Percentiles rank a stretch among this genome's conserved stretches.
These are phyloP conservation scores for Bullera alba DNA, from an alignment of 768 basidiomycete species.

Conservation along the genomic window DNA sequence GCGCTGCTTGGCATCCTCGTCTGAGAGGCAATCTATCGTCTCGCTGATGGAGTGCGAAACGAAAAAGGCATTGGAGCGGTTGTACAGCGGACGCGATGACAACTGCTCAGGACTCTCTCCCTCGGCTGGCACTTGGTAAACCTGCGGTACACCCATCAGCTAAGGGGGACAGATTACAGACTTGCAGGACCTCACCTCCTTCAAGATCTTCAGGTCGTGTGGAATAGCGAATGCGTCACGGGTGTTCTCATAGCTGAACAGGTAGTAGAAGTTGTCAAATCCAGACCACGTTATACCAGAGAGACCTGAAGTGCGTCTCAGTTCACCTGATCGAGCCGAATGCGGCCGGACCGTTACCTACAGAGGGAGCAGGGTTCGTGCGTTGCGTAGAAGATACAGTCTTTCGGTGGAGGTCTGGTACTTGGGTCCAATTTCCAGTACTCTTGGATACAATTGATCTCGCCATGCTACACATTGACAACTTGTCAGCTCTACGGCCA, in stretches of 20 bases:
- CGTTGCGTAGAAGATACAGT: slow-evolving; percentile 35
- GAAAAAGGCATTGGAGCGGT: slow-evolving; percentile 29
- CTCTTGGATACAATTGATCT: slow-evolving; percentile 31
- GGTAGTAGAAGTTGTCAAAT: slow-evolving; percentile 26
- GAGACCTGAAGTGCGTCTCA: slow-evolving; percentile 14
- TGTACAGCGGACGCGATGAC: slow-evolving; percentile 26
- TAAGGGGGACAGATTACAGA: slow-evolving; percentile 7
- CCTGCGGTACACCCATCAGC: no score
- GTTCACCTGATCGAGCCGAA: background rate
- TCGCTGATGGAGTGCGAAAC: slow-evolving; percentile 12
- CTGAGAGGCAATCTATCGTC: slow-evolving; percentile 9
- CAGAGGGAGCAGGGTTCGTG: slow-evolving; percentile 40
- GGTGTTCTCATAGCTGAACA: slow-evolving; percentile 37
- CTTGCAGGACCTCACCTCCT: slow-evolving; percentile 10
- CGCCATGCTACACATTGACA: slow-evolving; percentile 23
- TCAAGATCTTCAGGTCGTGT: slow-evolving; percentile 26
- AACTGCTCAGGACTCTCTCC: slow-evolving; percentile 11
- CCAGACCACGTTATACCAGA: slow-evolving; percentile 36
- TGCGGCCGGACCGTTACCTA: slow-evolving; percentile 6
- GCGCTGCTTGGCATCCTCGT: slow-evolving; percentile 4
- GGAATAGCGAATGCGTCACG: slow-evolving; percentile 35
- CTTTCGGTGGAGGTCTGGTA: slow-evolving; percentile 15
- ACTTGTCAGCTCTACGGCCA: background rate
- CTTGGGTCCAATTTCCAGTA: slow-evolving; percentile 19
- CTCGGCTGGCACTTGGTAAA: slow-evolving; percentile 13